Evolutionary conservation across 108 stramenopile species (phyloP), one percentile per base, ranked within the genome.

Genomic region (Schizochytrium sp.): DNA sequence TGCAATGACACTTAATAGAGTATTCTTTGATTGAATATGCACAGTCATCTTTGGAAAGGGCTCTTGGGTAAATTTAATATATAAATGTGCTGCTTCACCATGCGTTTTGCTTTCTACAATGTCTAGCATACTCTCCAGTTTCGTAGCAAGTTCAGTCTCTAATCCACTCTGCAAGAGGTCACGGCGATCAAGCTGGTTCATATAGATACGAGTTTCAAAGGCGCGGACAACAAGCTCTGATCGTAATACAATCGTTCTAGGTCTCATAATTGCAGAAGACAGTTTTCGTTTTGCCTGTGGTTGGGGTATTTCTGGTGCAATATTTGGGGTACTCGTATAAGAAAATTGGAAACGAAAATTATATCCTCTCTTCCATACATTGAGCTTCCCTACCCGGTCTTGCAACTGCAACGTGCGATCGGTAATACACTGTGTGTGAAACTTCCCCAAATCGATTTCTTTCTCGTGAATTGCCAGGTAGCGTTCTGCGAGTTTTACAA

Each of bases 51-150:
- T 83, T 0, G 53, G 76, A 1, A 83, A 83, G 8, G 76, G 76
- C 47, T 83, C 76, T 83, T 83, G 76, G 76, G 50, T 49, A 1
- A 83, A 83, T 0, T 83, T 49, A n/a, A 55, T 17, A 49, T 13
- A 55, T 17, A 83, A 12, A 38, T 53, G 47, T 0, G 76, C 15
- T 5, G 13, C 15, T 47, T 10, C 53, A 10, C 28, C 15, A 47
- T 47, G 12, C 5, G 53, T 10, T 28, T 50, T 28, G 28, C 28
- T 28, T 28, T 28, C 15, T 0, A 83, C 3, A 0, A 83, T 40
- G 47, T 69, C 64, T 8, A 69, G 64, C 64, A 69, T 7, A 8
- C 28, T 38, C 7, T 38, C 28, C 40, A 69, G 64, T 15, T 69
- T 69, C 7, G 40, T 38, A 38, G 64, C 64, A 44, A 69, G 64